Base-by-base conservation (phyloP, 441 rosid genomes). In the Pelargonium myrrhifolium region DNA sequence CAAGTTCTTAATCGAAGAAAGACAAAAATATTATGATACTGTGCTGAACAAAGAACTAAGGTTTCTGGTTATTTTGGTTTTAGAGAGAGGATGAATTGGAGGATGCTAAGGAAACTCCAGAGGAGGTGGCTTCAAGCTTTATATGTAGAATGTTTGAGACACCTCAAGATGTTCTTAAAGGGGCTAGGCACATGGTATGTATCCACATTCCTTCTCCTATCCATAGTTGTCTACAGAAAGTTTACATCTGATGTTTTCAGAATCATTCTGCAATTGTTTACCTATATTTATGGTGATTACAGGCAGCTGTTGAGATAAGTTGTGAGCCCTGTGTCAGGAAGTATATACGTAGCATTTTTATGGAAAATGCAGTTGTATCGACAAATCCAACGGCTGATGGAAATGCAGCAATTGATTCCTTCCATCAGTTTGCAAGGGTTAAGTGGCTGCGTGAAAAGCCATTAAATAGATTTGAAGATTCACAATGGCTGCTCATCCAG, bases 291-390 rank as follows among this genome's bases (percentile, higher is more conserved):
- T 61, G 47, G 66, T 7, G 71, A 77, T 62, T 72, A 37, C 72
- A 92, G 99, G 99, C 98, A 64, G 97, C 97, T 1, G 85, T 92
- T 74, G 98, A 92, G 84, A 95, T 95, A 78, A 92, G 99, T 72
- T 87, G 96, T 65, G 97, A 95, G 81, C 99, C 99, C 58, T 86
- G 81, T 62, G 85, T 95, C 60, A 85, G 90, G 78, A 89, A 81
- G 76, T 83, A 85, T 80, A 89, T 89, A 21, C 96, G 98, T 22
- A 70, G 78, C 10, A 76, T 80, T 55, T 92, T 82, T 67, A 85
- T 95, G 90, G 96, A 86, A 62, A 76, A 86, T 76, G 98, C 95
- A 67, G 87, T 86, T 40, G 85, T 95, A 68, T 95, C 97, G 31
- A 95, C 96, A 56, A 72, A 79, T 69, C 99, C 99, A 70, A 92